These are phyloP conservation scores for Eragrostis nindensis DNA, from an alignment of 176 grass and related monocot species.

Conservation along the genomic window DNA sequence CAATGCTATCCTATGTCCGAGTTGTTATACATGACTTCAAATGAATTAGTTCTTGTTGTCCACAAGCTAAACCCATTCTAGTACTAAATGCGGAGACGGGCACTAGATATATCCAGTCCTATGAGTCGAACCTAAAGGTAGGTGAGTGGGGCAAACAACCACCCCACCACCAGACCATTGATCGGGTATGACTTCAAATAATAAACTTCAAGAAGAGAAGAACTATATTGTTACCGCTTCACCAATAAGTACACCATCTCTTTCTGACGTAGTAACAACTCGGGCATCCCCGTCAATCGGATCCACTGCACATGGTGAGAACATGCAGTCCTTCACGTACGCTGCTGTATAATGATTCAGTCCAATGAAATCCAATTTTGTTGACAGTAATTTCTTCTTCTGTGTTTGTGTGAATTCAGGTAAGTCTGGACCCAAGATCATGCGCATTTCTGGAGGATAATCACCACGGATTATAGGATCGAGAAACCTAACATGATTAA, in stretches of 20 bases:
- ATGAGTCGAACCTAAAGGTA: not conserved
- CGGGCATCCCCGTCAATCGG: conserved; percentile 41
- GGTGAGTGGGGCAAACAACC: not conserved
- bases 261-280: conserved; percentile 21
- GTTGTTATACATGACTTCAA: not conserved
- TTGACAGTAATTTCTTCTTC: conserved; percentile 42
- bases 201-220: conserved; percentile 2
- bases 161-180: no score
- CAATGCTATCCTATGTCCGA: not conserved
- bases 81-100: no score
- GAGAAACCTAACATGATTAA: no score
- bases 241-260: conserved; percentile 54
- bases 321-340: conserved; percentile 70
- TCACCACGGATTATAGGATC: no score
- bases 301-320: conserved; percentile 49
- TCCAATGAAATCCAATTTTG: conserved; percentile 76
- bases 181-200: not conserved
- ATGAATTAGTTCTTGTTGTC: no score
- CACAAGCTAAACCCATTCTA: no score
- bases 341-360: conserved; percentile 61
- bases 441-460: conserved; percentile 62
- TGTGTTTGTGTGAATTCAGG: conserved; percentile 57
- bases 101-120: no score
- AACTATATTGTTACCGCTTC: conserved; percentile 37
- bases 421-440: conserved; percentile 45